phyloP scores from a whole-genome alignment of 768 basidiomycete genomes.

The Suillus plorans region DNA sequence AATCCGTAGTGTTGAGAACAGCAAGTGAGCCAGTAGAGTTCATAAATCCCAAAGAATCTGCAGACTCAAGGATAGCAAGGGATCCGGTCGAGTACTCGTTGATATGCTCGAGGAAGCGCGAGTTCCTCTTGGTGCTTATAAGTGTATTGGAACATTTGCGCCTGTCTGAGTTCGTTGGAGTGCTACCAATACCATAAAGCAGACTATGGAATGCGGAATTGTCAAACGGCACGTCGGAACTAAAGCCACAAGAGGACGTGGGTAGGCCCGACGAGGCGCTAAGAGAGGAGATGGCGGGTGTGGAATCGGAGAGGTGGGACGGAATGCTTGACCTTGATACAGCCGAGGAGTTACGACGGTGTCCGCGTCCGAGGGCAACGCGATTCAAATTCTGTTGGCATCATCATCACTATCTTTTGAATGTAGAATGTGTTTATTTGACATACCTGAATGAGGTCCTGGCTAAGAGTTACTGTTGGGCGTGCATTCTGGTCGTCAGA shows the following conservation, averaged over 20 bases:
- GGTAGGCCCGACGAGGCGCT: not conserved
- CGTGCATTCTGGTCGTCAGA: not conserved
- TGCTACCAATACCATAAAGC: constrained; percentile 5
- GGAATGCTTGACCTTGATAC: constrained; percentile 19
- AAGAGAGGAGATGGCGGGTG: constrained; percentile 13
- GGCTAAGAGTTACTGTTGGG: constrained; percentile 24
- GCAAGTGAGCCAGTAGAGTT: constrained; percentile 11
- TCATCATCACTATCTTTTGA: not conserved
- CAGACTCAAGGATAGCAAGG: constrained; percentile 11
- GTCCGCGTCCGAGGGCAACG: constrained; percentile 16
- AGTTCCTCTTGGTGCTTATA: constrained; percentile 2
- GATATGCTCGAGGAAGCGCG: constrained; percentile 27
- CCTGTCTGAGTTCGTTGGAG: constrained; percentile 7
- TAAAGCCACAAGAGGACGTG: not conserved
- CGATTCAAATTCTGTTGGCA: constrained; percentile 21
- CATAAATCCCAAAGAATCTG: not conserved
- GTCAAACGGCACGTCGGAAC: constrained; percentile 20
- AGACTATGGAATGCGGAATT: constrained; percentile 15
- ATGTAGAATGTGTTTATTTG: not conserved
- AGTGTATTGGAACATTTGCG: constrained; percentile 8
- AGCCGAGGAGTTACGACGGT: constrained; percentile 22
- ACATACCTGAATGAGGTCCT: constrained; percentile 31
- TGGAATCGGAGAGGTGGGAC: constrained; percentile 23
- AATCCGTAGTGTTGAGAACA: constrained; percentile 8
- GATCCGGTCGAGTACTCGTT: constrained; percentile 11